A percentile compares a stretch with the other conserved stretches of the same genome.
These are phyloP conservation scores for Paxillus ammoniavirescens DNA, from an alignment of 768 basidiomycete species.

Conservation along the genomic window DNA sequence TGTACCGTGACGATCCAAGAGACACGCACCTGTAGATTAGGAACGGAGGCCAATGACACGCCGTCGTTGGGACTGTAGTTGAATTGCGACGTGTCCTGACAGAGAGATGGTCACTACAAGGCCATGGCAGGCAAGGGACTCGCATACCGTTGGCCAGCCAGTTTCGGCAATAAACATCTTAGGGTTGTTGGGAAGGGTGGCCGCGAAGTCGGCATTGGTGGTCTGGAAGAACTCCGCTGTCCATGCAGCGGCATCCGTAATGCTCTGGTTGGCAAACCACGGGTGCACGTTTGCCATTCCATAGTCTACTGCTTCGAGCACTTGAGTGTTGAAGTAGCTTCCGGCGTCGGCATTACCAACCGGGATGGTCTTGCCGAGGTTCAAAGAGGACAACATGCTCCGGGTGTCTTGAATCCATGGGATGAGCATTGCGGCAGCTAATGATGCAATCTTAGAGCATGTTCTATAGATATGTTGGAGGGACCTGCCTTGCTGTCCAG, in stretches of 20 bases:
- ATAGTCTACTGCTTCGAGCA: constrained; percentile 65
- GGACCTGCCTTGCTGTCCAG: constrained; percentile 44
- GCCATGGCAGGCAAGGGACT: background rate
- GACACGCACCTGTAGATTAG: constrained; percentile 53
- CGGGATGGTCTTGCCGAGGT: constrained; percentile 56
- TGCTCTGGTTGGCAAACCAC: constrained; percentile 85
- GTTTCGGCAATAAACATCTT: constrained; percentile 93
- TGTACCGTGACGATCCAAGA: background rate
- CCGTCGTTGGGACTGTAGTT: constrained; percentile 62
- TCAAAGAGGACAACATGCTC: constrained; percentile 51
- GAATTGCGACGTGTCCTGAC: constrained; percentile 56
- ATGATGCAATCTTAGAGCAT: background rate
- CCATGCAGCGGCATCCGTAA: constrained; percentile 74
- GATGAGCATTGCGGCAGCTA: constrained; percentile 63
- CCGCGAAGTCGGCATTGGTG: constrained; percentile 59
- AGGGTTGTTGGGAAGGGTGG: constrained; percentile 64
- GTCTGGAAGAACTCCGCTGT: constrained; percentile 74
- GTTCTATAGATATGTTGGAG: background rate
- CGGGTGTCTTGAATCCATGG: constrained; percentile 67
- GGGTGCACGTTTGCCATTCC: constrained; percentile 91
- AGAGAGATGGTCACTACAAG: constrained; percentile 2
- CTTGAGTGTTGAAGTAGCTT: constrained; percentile 71
- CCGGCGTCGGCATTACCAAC: constrained; percentile 88
- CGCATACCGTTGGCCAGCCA: constrained; percentile 73
- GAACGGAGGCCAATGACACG: constrained; percentile 56